Conservation (phyloP, 2,329 filamentous ascomycete genomes). For the Fusarium luffae region DNA sequence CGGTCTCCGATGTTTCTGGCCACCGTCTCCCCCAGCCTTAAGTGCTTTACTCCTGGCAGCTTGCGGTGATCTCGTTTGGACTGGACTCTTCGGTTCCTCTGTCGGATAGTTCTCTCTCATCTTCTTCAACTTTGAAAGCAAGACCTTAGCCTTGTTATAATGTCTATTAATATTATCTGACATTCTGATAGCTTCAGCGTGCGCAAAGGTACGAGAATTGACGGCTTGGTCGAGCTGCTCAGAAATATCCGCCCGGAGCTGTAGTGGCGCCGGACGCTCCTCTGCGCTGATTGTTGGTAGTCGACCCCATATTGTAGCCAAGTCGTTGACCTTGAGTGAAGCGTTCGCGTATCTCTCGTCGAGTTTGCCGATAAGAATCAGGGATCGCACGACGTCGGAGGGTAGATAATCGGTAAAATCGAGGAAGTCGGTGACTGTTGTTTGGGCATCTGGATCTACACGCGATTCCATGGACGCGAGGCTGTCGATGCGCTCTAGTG, state of each 20-base stretch:
- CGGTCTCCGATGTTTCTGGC: constrained; percentile 59
- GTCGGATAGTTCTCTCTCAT: constrained; percentile 71
- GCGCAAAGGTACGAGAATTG: constrained; percentile 66
- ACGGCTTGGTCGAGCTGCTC: constrained; percentile 65
- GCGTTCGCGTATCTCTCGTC: constrained; percentile 68
- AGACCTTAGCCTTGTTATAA: constrained; percentile 68
- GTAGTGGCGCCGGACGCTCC: constrained; percentile 59
- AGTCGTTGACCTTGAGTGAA: constrained; percentile 65
- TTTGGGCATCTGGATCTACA: constrained; percentile 73
- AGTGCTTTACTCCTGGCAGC: constrained; percentile 61
- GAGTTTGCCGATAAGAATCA: constrained; percentile 73
- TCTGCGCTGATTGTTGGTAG: constrained; percentile 62
- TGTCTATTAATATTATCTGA: constrained; percentile 72
- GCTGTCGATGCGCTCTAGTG: constrained; percentile 51
- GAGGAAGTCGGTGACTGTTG: constrained; percentile 76
- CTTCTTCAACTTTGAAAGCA: constrained; percentile 67
- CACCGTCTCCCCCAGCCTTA: constrained; percentile 56
- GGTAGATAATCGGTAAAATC: constrained; percentile 77
- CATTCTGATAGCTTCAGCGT: constrained; percentile 72
- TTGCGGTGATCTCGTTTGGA: constrained; percentile 65
- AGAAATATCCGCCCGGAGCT: constrained; percentile 70
- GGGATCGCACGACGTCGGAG: constrained; percentile 72
- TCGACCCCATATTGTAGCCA: constrained; percentile 67
- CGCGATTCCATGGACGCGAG: constrained; percentile 59
- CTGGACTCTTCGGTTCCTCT: constrained; percentile 64